Base-by-base conservation (phyloP, 148 eudicot genomes). In the Polygonum aviculare region DNA sequence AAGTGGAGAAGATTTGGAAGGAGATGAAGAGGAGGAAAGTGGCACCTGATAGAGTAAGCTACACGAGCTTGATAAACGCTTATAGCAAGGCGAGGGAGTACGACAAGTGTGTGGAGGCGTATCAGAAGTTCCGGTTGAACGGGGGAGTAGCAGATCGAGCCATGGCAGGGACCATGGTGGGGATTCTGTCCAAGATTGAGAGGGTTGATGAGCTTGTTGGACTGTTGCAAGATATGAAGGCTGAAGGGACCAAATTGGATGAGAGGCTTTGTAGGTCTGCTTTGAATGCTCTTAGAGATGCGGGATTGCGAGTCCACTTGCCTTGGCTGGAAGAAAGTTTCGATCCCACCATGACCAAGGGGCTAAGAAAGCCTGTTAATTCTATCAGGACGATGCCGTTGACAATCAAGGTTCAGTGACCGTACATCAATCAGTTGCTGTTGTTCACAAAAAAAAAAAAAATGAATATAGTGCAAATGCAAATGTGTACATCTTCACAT, bases 81-180 rank as follows among this genome's bases (percentile, higher is more conserved):
- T 95, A 89, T 76, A 85, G 83, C 18, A 87, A 72, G 75, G 94
- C 88, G 1, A 79, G 79, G 19, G 99, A 95, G 21, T 87, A 78
- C n/a, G 91, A 90, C 12, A 81, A 41, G 55, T 90, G 97, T 39
- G 77, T 82, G 18, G 74, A 78, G 41, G 86, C 82, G 60, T 93
- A 87, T 63, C 62, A 81, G 3, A 97, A 92, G 77, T 95, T 81
- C 78, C 85, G 90, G 83, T 36, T 79, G n/a, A 91, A 86, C 40
- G 91, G 90, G 19, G 97, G 97, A 31, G 73, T 16, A 74, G 76
- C 88, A 8, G 99, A 95, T 73, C 77, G 84, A 79, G 97, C 90
- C 7, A 79, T 95, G 97, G 99, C 88, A 0, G 99, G 97, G 44
- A 85, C 91, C 3, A 95, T 95, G 99, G 99, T 95, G 14, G 82